Evolutionary conservation across 148 eudicot genomes (phyloP), one percentile per base, ranked within the genome.

Genomic region (Dysphania ambrosioides): DNA sequence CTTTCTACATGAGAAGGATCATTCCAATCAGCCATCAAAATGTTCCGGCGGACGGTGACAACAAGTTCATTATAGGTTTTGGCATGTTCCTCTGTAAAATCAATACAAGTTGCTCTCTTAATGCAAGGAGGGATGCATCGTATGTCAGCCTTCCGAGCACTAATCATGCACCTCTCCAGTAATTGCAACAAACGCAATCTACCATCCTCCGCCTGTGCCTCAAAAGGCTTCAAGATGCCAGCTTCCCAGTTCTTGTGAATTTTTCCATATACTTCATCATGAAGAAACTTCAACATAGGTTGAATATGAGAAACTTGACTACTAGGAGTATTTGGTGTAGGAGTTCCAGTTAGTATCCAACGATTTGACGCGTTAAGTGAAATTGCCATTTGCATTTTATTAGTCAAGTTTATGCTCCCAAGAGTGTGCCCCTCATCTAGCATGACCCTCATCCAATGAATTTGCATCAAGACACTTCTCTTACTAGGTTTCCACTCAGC

Each of bases 381-480:
- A 78, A 94, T 85, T 31, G 88, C 89, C 85, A 94, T 80, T 81
- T 91, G 96, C 82, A 94, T 80, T 81, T 94, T 94, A 83, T 94
- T 94, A 29, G 97, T 91, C 93, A 94, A 83, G 72, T 77, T 90
- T 76, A 92, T 76, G 79, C 97, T 90, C 11, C 98, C 97, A 71
- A 94, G 97, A 75, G 98, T 94, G 71, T 94, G 98, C 73, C 98
- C 98, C 86, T 94, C 98, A 75, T 94, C 98, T 63, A 94, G 85
- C 75, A 94, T 82, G 71, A 94, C 79, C 80, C 98, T 87, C 59
- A 87, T 82, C 98, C 98, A 94, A 51, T 94, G 98, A 76, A 94
- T 88, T 82, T 91, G 93, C 90, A 86, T 87, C 85, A 94, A 72
- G 66, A 80, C 87, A 82, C 97, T 94, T 80, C 86, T 87, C 56